Percentiles rank a stretch among this genome's conserved stretches.
Evolutionary conservation across 805 yeast genomes (phyloP).

Genomic region (Metschnikowia henanensis): DNA sequence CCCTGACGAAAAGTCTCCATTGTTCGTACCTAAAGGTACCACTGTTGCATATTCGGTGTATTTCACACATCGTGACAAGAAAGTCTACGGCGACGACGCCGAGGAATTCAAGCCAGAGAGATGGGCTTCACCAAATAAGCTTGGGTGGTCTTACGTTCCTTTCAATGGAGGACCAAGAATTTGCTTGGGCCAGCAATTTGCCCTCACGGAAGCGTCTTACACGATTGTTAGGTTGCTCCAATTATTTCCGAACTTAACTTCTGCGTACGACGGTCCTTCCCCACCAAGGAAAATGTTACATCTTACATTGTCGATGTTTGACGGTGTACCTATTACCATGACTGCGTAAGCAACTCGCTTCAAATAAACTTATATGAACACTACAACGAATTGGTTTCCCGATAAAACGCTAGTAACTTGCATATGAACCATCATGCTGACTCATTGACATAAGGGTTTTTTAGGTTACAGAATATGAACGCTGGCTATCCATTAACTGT

Average conservation of each 20-base stretch:
- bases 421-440: too few relatives aligned
- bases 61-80: slow-evolving; percentile 22
- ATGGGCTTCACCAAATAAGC: slow-evolving; percentile 32
- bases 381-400: too few relatives aligned
- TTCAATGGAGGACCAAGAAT: slow-evolving; percentile 58
- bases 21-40: slow-evolving; percentile 21
- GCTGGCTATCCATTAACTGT: too few relatives aligned
- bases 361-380: too few relatives aligned
- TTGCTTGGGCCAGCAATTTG: slow-evolving; percentile 57
- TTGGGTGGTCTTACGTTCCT: slow-evolving; percentile 51
- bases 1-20: slow-evolving; percentile 20
- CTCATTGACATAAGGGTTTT: too few relatives aligned
- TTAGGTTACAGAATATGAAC: too few relatives aligned
- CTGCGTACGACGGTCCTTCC: slow-evolving; percentile 16
- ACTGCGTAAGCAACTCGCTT: too few relatives aligned
- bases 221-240: slow-evolving; percentile 38
- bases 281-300: slow-evolving; percentile 22
- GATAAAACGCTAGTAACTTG: too few relatives aligned
- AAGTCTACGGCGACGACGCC: slow-evolving; percentile 36
- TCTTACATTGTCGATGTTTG: slow-evolving; percentile 26
- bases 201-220: slow-evolving; percentile 52
- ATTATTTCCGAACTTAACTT: slow-evolving; percentile 26
- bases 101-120: slow-evolving; percentile 38
- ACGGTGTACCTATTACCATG: slow-evolving; percentile 22
- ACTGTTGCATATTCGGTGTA: slow-evolving; percentile 19